phyloP scores from a whole-genome alignment of 1,139 yeast genomes.

The Eremothecium gossypii region DNA sequence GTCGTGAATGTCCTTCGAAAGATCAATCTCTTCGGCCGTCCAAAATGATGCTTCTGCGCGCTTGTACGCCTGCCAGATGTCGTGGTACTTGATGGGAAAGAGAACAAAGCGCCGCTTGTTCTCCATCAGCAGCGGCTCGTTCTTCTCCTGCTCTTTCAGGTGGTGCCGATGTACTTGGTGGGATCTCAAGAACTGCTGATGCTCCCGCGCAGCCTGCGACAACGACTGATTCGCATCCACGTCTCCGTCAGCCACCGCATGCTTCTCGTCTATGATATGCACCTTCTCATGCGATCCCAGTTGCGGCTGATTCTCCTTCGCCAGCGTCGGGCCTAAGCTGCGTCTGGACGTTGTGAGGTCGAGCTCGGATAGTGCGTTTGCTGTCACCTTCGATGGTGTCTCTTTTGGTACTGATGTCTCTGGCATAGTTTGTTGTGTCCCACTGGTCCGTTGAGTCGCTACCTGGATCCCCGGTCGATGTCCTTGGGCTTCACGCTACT shows the following conservation, averaged over 20 bases:
- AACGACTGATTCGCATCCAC: slow-evolving; percentile 15
- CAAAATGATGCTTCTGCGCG: slow-evolving; percentile 99
- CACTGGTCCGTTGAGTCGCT: too few species aligned
- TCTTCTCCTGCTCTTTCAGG: slow-evolving; percentile 67
- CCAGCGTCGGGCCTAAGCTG: slow-evolving; percentile 16
- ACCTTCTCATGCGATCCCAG: not conserved
- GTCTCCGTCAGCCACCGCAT: slow-evolving; percentile 11
- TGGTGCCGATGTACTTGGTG: slow-evolving; percentile 64
- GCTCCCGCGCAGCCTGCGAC: slow-evolving; percentile 31
- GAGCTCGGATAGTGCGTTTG: slow-evolving; percentile 34
- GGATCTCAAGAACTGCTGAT: slow-evolving; percentile 44
- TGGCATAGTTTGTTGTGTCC: too few species aligned
- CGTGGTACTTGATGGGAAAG: slow-evolving; percentile 96
- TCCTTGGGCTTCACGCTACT: too few species aligned
- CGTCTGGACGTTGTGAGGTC: slow-evolving; percentile 30
- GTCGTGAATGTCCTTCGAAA: slow-evolving; percentile 81
- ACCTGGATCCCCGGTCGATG: too few species aligned
- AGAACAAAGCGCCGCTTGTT: slow-evolving; percentile 86
- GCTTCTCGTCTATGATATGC: not conserved
- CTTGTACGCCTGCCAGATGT: slow-evolving; percentile 98
- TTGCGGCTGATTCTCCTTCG: slow-evolving; percentile 17
- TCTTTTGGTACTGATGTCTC: slow-evolving; percentile 25
- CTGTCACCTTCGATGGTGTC: slow-evolving; percentile 40
- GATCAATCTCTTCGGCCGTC: slow-evolving; percentile 99
- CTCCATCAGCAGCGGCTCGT: slow-evolving; percentile 82